phyloP scores from a whole-genome alignment of 2,329 filamentous ascomycete species.

The Aspergillus udagawae region DNA sequence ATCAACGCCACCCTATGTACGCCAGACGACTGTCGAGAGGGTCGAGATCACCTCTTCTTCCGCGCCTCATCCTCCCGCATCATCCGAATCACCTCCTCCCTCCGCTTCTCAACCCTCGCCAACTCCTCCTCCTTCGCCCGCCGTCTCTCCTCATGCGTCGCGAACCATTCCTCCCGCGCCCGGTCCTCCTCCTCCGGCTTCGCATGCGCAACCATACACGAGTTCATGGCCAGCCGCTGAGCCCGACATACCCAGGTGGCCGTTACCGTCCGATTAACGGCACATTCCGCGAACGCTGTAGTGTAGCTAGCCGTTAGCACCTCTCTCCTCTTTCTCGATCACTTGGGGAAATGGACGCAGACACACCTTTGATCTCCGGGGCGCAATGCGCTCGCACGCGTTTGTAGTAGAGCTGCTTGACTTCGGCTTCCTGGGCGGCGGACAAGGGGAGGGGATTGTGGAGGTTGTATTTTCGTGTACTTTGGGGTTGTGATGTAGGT shows the following conservation, averaged over 20 bases:
- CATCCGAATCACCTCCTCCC: slow-evolving; percentile 39
- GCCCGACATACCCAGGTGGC: slow-evolving; percentile 81
- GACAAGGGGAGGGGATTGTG: slow-evolving; percentile 81
- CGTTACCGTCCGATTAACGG: slow-evolving; percentile 77
- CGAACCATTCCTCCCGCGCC: slow-evolving; percentile 92
- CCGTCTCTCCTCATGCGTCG: slow-evolving; percentile 66
- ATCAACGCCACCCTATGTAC: background rate
- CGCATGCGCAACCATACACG: slow-evolving; percentile 84
- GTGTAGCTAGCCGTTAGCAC: background rate
- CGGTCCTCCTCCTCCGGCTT: slow-evolving; percentile 81
- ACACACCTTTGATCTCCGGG: slow-evolving; percentile 69
- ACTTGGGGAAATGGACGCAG: slow-evolving; percentile 3
- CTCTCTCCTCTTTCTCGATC: background rate
- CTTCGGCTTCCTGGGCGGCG: slow-evolving; percentile 74
- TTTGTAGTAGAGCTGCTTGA: slow-evolving; percentile 75
- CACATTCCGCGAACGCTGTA: slow-evolving; percentile 86
- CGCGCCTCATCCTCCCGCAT: slow-evolving; percentile 37
- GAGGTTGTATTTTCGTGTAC: slow-evolving; percentile 34
- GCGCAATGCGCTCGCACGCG: slow-evolving; percentile 72
- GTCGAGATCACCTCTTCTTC: background rate
- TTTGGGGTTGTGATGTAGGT: slow-evolving; percentile 13
- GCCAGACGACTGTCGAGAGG: background rate
- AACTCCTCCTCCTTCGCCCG: slow-evolving; percentile 63
- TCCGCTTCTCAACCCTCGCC: slow-evolving; percentile 34
- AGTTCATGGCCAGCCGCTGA: slow-evolving; percentile 83